phyloP scores from a whole-genome alignment of 75 land plant genomes.

The Picea glauca region DNA sequence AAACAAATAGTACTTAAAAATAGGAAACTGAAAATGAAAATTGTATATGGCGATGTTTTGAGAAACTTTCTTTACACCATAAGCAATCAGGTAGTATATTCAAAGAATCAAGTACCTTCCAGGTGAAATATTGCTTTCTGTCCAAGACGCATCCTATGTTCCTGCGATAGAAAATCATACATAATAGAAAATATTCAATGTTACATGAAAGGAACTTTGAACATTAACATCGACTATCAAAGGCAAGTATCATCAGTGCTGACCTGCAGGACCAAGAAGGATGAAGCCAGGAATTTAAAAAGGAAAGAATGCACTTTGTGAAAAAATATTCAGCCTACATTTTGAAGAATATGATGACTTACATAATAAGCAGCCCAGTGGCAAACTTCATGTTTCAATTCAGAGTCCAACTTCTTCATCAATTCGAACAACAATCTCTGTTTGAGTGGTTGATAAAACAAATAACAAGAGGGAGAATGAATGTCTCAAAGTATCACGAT shows the following conservation, averaged over 20 bases:
- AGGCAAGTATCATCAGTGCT: background rate
- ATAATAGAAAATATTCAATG: background rate
- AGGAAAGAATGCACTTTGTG: background rate
- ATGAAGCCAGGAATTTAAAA: slow-evolving; percentile 17
- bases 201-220: background rate
- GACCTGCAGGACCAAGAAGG: background rate
- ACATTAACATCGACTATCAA: background rate
- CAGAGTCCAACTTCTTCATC: slow-evolving; percentile 91
- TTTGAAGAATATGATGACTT: slow-evolving; percentile 24
- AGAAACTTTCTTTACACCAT: background rate
- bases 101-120: slow-evolving; percentile 59
- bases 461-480: background rate
- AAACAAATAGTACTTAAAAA: background rate
- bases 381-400: slow-evolving; percentile 93
- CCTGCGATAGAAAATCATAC: slow-evolving; percentile 46
- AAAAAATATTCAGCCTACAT: background rate
- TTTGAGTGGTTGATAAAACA: background rate
- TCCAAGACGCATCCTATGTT: slow-evolving; percentile 94
- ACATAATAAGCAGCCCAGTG: slow-evolving; percentile 92
- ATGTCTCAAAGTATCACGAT: background rate
- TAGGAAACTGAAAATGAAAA: background rate
- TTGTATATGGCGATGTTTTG: background rate
- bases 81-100: background rate
- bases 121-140: slow-evolving; percentile 97
- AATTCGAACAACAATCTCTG: slow-evolving; percentile 83